Evolutionary conservation across 2,329 filamentous ascomycete genomes (phyloP).

Genomic region (Fusarium papillatum): DNA sequence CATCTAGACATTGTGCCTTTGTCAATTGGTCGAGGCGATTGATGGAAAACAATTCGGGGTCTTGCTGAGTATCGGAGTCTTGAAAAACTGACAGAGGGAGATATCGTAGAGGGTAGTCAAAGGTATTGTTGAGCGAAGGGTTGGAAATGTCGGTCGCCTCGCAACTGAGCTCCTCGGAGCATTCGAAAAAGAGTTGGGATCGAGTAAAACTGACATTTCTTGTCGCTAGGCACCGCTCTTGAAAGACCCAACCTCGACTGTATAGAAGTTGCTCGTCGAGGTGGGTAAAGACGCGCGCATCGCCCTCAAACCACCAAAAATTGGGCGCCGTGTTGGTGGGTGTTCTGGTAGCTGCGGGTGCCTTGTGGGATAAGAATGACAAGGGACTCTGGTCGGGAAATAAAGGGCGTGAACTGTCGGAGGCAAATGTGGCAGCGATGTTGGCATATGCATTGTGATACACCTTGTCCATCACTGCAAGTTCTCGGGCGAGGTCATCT

Average conservation of each 20-base stretch:
- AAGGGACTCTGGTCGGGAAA: not conserved
- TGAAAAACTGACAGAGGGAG: not conserved
- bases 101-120: not conserved
- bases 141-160: not conserved
- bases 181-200: not conserved
- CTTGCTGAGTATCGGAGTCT: not conserved
- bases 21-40: not conserved
- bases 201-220: not conserved
- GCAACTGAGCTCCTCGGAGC: not conserved
- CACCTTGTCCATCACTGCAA: not conserved
- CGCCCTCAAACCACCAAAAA: not conserved
- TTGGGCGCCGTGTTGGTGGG: not conserved
- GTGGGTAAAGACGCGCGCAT: not conserved
- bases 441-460: not conserved
- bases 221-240: not conserved
- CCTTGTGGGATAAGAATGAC: not conserved
- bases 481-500: not conserved
- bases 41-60: not conserved
- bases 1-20: not conserved
- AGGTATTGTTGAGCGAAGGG: not conserved
- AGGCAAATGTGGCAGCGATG: not conserved
- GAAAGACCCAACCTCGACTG: not conserved
- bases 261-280: not conserved
- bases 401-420: not conserved
- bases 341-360: rapidly evolving